A percentile compares a stretch with the other conserved stretches of the same genome.
Conservation (phyloP, 1,139 yeast species). For the Pichia sp. region DNA sequence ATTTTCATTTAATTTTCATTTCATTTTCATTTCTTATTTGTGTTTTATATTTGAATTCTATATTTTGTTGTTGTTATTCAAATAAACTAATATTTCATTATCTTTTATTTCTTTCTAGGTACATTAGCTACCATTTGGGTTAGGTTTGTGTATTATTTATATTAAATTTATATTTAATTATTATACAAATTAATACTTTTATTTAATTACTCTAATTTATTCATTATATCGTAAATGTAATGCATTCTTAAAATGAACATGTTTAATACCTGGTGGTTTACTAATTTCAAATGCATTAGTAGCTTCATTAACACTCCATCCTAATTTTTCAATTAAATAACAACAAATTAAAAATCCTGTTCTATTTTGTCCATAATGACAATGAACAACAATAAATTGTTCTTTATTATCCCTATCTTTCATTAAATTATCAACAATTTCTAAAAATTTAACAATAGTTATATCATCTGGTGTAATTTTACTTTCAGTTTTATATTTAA, state of each 20-base stretch:
- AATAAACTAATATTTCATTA: background rate
- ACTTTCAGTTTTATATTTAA: constrained; percentile 73
- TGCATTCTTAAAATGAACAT: constrained; percentile 72
- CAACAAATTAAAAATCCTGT: constrained; percentile 73
- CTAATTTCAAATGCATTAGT: constrained; percentile 53
- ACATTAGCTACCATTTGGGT: too few species aligned
- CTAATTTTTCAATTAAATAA: constrained; percentile 55
- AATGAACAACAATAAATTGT: constrained; percentile 60
- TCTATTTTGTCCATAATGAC: constrained; percentile 78
- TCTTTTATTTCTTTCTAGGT: background rate
- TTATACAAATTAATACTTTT: background rate
- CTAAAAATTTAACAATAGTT: constrained; percentile 53
- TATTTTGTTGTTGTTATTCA: background rate
- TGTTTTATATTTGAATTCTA: background rate
- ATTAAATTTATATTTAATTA: background rate
- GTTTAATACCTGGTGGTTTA: constrained; percentile 69
- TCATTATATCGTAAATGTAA: constrained; percentile 57
- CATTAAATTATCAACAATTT: constrained; percentile 47
- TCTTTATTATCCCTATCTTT: constrained; percentile 20
- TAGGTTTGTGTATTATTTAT: too few species aligned
- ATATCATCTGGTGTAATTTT: constrained; percentile 66
- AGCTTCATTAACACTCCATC: constrained; percentile 59
- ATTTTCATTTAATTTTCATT: background rate
- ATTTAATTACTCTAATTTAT: constrained; percentile 1
- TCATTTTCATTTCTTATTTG: background rate